Evolutionary conservation across 208 protist genomes (phyloP).

Genomic region (Acanthamoeba sp.): DNA sequence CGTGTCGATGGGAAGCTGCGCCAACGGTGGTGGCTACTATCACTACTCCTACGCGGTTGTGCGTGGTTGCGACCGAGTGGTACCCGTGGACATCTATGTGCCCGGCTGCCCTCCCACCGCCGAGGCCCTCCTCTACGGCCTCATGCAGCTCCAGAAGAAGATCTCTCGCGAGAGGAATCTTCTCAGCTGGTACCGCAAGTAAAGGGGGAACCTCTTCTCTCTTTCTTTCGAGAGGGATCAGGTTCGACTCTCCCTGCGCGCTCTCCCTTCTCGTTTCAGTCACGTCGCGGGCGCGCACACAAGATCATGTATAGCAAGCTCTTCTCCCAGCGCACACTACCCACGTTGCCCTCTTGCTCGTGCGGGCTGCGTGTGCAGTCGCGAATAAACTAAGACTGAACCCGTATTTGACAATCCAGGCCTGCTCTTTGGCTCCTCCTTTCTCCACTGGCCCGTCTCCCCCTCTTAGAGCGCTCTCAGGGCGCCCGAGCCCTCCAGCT

Average conservation of each 20-base stretch:
- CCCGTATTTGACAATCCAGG: not conserved
- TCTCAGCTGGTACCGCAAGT: slow-evolving; percentile 89
- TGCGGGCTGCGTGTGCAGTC: not conserved
- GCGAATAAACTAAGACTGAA: not conserved
- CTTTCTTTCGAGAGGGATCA: not conserved
- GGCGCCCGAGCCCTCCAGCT: not conserved
- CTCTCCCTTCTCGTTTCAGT: not conserved
- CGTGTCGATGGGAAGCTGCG: slow-evolving; percentile 96
- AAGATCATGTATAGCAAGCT: slow-evolving; percentile 3
- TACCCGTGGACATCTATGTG: slow-evolving; percentile 99
- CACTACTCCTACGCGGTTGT: slow-evolving; percentile 98
- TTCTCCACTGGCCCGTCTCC: not conserved
- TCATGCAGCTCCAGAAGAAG: slow-evolving; percentile 91
- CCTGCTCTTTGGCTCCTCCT: not conserved
- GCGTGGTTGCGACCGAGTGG: slow-evolving; percentile 97
- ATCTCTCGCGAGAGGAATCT: slow-evolving; percentile 81
- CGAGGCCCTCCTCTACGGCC: slow-evolving; percentile 91
- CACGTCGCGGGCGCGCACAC: not conserved
- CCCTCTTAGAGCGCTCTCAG: not conserved
- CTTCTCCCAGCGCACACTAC: not conserved
- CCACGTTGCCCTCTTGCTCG: not conserved
- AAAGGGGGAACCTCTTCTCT: not conserved
- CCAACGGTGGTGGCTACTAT: slow-evolving; percentile 99
- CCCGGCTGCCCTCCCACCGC: slow-evolving; percentile 98
- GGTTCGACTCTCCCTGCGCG: not conserved